Percentiles rank a stretch among this genome's conserved stretches.
These are phyloP conservation scores for Mantamonas sphyraenae DNA, from an alignment of 78 protist species.

Conservation along the genomic window DNA sequence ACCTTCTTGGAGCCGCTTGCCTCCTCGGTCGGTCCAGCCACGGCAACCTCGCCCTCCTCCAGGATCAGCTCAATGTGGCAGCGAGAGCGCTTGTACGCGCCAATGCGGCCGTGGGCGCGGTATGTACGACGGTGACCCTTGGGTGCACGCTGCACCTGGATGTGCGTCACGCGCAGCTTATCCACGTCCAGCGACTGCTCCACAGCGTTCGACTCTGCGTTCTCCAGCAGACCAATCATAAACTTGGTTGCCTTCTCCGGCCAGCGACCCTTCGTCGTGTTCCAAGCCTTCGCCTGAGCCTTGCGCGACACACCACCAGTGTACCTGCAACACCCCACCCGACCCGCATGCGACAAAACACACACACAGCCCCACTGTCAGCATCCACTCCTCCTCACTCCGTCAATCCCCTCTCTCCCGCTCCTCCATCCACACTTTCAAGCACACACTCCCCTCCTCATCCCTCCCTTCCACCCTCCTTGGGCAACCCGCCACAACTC, in stretches of 20 bases:
- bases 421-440: no score
- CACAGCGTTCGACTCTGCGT: conserved; percentile 86
- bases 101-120: conserved; percentile 97
- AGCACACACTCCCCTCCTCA: no score
- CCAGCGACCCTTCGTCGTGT: conserved; percentile 79
- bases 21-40: no score
- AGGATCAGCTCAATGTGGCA: conserved; percentile 83
- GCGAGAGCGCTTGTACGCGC: conserved; percentile 79
- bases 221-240: conserved; percentile 65
- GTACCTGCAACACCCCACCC: no score
- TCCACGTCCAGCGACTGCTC: conserved; percentile 60
- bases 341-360: no score
- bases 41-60: no score
- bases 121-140: conserved; percentile 84
- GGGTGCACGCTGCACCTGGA: conserved; percentile 83
- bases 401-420: no score
- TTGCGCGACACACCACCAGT: conserved; percentile 78
- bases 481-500: no score
- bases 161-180: conserved; percentile 59
- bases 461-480: no score
- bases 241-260: conserved; percentile 81
- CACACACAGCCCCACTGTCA: no score
- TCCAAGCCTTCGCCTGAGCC: conserved; percentile 72
- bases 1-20: no score
- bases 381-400: no score